phyloP scores from a whole-genome alignment of 2,329 filamentous ascomycete species.

The Chaetomium sp. region DNA sequence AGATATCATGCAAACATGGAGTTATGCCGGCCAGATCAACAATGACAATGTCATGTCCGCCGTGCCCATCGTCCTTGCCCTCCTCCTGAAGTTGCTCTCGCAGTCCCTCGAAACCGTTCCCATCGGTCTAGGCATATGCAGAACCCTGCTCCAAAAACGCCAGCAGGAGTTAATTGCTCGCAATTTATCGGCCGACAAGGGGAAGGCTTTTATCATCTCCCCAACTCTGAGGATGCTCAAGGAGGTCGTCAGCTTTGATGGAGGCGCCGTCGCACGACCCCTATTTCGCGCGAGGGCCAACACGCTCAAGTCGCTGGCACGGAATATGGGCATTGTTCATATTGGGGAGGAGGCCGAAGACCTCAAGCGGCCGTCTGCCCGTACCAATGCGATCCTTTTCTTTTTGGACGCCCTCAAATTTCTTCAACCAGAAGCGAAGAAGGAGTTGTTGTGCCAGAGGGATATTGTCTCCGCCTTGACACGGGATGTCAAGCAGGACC shows the following conservation, averaged over 20 bases:
- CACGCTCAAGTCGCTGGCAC: conserved; percentile 71
- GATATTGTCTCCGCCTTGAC: conserved; percentile 66
- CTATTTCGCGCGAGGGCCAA: conserved; percentile 72
- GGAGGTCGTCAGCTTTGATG: conserved; percentile 80
- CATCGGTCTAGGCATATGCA: conserved; percentile 71
- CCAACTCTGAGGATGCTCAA: conserved; percentile 79
- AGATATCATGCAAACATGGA: conserved; percentile 85
- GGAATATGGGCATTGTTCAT: conserved; percentile 69
- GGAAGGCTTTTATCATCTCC: conserved; percentile 82
- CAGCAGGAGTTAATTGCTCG: conserved; percentile 75
- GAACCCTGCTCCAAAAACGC: conserved; percentile 71
- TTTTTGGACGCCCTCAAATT: conserved; percentile 73
- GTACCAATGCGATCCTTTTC: conserved; percentile 77
- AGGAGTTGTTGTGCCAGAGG: conserved; percentile 73
- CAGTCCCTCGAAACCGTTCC: conserved; percentile 65
- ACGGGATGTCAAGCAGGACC: conserved; percentile 70
- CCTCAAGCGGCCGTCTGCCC: conserved; percentile 66
- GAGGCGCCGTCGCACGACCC: conserved; percentile 69
- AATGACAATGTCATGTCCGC: conserved; percentile 77
- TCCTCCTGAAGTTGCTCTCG: conserved; percentile 74
- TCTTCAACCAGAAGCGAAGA: conserved; percentile 69
- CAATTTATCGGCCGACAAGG: conserved; percentile 71
- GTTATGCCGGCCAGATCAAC: conserved; percentile 70
- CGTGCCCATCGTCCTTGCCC: conserved; percentile 71
- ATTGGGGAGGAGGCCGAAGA: conserved; percentile 56